Evolutionary conservation across 441 rosid genomes (phyloP), one percentile per base, ranked within the genome.

Genomic region (Brassica hybrid): DNA sequence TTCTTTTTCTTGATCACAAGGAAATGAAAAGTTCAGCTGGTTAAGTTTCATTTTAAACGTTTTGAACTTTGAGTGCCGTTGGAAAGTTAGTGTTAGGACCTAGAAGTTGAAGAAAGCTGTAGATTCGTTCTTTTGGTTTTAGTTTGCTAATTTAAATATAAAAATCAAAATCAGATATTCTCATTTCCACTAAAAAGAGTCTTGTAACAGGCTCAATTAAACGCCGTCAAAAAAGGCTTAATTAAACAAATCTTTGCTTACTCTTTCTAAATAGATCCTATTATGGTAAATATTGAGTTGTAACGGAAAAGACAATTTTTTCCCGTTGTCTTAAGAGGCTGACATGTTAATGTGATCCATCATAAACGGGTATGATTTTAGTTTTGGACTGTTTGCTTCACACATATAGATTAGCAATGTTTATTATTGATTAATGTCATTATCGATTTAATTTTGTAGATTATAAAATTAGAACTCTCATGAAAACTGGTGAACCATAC

Each of bases 221-320:
- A 34, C 38, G n/a, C n/a, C n/a, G n/a, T n/a, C n/a, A n/a, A n/a
- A n/a, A n/a, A n/a, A 16, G 3, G 3, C 21, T 52, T 2, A 21
- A 1, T 21, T 21, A 21, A 54, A 34, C 38, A 73, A 19, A 65
- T 74, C 57, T 21, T 19, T 64, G 38, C 43, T 25, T 11, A 62
- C 32, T 18, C 8, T 45, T 61, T 43, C 19, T 43, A 45, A 27
- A 30, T 13, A 30, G 34, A 50, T 73, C 36, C 50, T 63, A 19
- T 14, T n/a, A 59, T 41, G 9, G 45, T 67, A 38, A 57, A 74
- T 73, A 23, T 74, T 54, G 64, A 65, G 7, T 34, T 14, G 41
- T 50, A 66, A 74, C 12, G 23, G 48, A 6, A 17, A 25, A 12
- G 78, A 67, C 60, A 67, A 25, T 58, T 67, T 43, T 50, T 57